Percentiles rank a stretch among this genome's conserved stretches.
Evolutionary conservation across 2,329 filamentous ascomycete species (phyloP).

Genomic region (Aspergillus sp.): DNA sequence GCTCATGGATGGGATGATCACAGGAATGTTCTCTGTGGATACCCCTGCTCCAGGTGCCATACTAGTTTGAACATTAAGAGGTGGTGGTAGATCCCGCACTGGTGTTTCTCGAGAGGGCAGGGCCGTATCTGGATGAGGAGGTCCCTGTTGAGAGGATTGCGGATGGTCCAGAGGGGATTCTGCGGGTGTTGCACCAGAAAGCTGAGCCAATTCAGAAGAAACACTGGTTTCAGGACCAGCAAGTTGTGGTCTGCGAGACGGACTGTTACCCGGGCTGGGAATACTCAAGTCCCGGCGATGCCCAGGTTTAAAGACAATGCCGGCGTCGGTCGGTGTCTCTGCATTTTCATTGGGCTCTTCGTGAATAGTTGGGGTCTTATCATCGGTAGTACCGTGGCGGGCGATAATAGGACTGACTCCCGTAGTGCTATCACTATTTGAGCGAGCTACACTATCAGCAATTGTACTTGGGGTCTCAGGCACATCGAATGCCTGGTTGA

Average conservation of each 20-base stretch:
- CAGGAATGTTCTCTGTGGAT: slow-evolving; percentile 25
- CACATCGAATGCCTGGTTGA: slow-evolving; percentile 65
- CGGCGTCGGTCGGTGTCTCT: slow-evolving; percentile 24
- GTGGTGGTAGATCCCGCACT: slow-evolving; percentile 29
- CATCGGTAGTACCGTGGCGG: slow-evolving; percentile 37
- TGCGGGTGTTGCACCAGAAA: slow-evolving; percentile 40
- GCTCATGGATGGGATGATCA: slow-evolving; percentile 33
- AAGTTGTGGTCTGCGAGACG: slow-evolving; percentile 59
- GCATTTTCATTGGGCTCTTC: slow-evolving; percentile 50
- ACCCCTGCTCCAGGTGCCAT: slow-evolving; percentile 16
- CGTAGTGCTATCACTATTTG: slow-evolving; percentile 63
- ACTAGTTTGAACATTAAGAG: slow-evolving; percentile 31
- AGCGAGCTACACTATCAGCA: slow-evolving; percentile 56
- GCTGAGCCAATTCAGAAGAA: slow-evolving; percentile 46
- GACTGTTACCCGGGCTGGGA: slow-evolving; percentile 60
- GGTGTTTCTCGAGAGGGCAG: background rate
- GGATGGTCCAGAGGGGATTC: slow-evolving; percentile 20
- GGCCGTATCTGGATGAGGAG: background rate
- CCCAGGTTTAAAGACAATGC: slow-evolving; percentile 49
- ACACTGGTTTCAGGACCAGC: slow-evolving; percentile 42
- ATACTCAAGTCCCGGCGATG: slow-evolving; percentile 60
- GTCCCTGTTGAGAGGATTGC: slow-evolving; percentile 4
- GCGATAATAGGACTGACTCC: slow-evolving; percentile 66
- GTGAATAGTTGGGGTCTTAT: slow-evolving; percentile 54
- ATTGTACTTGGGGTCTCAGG: slow-evolving; percentile 55